Percentiles rank a stretch among this genome's conserved stretches.
Conservation (phyloP, 129 eudicot genomes). For the Lactuca sativa region DNA sequence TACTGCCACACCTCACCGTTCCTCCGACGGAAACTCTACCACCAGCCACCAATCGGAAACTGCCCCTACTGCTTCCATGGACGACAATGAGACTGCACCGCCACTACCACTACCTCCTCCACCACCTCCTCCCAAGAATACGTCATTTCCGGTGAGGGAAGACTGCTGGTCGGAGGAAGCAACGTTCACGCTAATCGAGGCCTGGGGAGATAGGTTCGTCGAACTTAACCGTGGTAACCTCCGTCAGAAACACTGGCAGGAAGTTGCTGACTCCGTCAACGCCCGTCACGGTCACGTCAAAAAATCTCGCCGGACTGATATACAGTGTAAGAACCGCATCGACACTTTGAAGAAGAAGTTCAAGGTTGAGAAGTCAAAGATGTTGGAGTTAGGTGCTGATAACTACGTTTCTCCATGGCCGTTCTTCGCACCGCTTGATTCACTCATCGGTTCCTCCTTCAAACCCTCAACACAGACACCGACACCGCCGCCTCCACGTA, state of each 20-base stretch:
- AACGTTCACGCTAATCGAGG: conserved; percentile 61
- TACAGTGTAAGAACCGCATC: conserved; percentile 79
- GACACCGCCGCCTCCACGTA: conserved; percentile 22
- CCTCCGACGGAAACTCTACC: conserved; percentile 34
- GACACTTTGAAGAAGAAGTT: conserved; percentile 82
- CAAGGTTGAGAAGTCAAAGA: conserved; percentile 61
- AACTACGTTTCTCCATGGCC: conserved; percentile 59
- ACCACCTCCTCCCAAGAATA: conserved; percentile 12
- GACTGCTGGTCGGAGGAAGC: conserved; percentile 77
- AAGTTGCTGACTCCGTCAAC: conserved; percentile 80
- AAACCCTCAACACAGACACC: conserved; percentile 30
- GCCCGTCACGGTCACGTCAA: conserved; percentile 40
- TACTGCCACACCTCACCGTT: conserved; percentile 20
- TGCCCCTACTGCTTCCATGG: conserved; percentile 21
- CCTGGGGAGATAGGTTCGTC: conserved; percentile 64
- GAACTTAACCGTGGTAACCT: conserved; percentile 63
- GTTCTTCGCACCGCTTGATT: conserved; percentile 58
- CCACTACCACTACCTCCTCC: conserved; percentile 10
- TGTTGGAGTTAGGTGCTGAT: conserved; percentile 35
- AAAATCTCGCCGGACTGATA: conserved; percentile 52
- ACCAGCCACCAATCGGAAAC: conserved; percentile 22
- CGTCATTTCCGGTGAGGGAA: conserved; percentile 46
- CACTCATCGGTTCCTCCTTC: conserved; percentile 52
- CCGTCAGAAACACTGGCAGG: conserved; percentile 72
- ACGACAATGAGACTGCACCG: conserved; percentile 22